Percentiles rank a stretch among this genome's conserved stretches.
Evolutionary conservation across 2,329 filamentous ascomycete species (phyloP).

Genomic region (Colletotrichum zoysiae): DNA sequence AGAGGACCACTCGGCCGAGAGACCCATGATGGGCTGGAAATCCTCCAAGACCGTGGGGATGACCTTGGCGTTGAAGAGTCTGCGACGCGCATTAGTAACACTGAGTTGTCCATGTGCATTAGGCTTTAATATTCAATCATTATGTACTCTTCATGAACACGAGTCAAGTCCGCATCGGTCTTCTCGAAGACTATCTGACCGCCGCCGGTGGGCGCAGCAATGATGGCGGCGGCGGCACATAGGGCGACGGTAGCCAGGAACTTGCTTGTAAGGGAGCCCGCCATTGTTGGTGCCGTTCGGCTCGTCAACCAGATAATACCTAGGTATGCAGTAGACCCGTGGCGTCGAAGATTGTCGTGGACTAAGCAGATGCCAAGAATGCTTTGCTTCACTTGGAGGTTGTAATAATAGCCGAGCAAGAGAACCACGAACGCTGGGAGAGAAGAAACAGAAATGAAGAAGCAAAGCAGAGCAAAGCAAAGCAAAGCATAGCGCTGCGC

Average conservation of each 20-base stretch:
- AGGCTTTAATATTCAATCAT: background rate
- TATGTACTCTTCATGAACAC: slow-evolving; percentile 40
- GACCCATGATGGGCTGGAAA: slow-evolving; percentile 41
- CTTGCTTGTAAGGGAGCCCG: slow-evolving; percentile 30
- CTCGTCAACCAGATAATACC: background rate
- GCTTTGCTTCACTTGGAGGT: background rate
- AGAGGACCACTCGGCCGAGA: slow-evolving; percentile 38
- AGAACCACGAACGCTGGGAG: background rate
- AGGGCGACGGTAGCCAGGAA: slow-evolving; percentile 32
- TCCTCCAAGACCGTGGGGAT: slow-evolving; percentile 42
- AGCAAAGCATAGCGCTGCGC: background rate
- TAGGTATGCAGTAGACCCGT: background rate
- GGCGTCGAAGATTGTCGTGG: background rate
- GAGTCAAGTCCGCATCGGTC: slow-evolving; percentile 38
- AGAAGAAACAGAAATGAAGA: background rate
- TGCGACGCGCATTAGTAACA: slow-evolving; percentile 23
- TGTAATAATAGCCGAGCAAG: background rate
- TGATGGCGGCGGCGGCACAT: slow-evolving; percentile 15
- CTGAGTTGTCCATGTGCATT: background rate
- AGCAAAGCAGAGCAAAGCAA: background rate
- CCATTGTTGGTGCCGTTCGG: slow-evolving; percentile 8
- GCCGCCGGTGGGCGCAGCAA: slow-evolving; percentile 15
- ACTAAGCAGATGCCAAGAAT: background rate
- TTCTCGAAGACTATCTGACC: slow-evolving; percentile 30
- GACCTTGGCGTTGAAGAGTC: slow-evolving; percentile 38